phyloP scores from a whole-genome alignment of 1,139 yeast species.

The Zygosaccharomyces sapae region DNA sequence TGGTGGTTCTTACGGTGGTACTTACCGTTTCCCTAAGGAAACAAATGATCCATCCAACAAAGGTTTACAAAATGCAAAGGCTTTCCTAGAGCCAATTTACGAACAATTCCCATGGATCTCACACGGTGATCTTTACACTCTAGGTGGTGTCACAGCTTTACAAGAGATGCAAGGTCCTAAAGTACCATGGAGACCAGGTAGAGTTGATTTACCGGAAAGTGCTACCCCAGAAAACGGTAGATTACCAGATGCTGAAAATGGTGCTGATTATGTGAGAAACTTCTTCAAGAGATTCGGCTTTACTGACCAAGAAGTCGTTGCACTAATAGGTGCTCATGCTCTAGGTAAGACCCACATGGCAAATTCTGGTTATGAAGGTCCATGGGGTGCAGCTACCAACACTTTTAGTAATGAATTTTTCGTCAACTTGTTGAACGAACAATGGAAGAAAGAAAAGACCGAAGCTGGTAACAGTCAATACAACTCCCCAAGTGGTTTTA shows the following conservation, averaged over 20 bases:
- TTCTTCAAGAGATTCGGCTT: conserved; percentile 72
- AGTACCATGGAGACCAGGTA: conserved; percentile 83
- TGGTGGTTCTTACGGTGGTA: conserved; percentile 85
- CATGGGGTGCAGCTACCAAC: conserved; percentile 92
- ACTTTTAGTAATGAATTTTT: conserved; percentile 79
- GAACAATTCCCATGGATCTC: conserved; percentile 68
- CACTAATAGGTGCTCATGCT: conserved; percentile 84
- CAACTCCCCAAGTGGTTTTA: conserved; percentile 68
- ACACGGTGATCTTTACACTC: conserved; percentile 83
- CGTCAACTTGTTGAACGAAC: conserved; percentile 58
- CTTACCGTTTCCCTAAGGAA: conserved; percentile 71
- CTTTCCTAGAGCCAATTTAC: conserved; percentile 57
- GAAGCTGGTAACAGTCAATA: conserved; percentile 67
- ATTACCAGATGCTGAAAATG: conserved; percentile 76
- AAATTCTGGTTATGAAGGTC: conserved; percentile 79
- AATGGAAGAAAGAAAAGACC: conserved; percentile 77
- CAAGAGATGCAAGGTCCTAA: conserved; percentile 89
- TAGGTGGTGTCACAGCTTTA: conserved; percentile 79
- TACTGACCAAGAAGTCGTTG: conserved; percentile 78
- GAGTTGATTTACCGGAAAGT: conserved; percentile 49
- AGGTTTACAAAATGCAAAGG: conserved; percentile 64
- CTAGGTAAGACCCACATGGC: conserved; percentile 70
- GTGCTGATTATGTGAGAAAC: conserved; percentile 62
- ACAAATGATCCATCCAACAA: conserved; percentile 66
- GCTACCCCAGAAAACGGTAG: conserved; percentile 63